Base-by-base conservation (phyloP, 352 stramenopile genomes). In the Peronospora farinosa region DNA sequence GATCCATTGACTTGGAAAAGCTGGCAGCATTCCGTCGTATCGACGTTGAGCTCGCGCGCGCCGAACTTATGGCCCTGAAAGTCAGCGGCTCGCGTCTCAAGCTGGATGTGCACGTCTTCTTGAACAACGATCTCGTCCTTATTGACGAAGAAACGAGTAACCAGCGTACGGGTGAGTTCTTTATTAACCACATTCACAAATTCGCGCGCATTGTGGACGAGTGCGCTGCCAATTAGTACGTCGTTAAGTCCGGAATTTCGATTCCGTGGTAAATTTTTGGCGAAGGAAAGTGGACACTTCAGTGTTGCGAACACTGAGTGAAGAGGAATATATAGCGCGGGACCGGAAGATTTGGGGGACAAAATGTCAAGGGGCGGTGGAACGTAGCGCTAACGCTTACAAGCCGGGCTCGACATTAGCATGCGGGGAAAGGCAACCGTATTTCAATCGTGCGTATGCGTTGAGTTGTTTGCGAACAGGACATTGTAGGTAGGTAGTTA, bases 1-100 rank as follows among this genome's bases (percentile, higher is more conserved):
- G 92, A 6, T 97, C 91, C 39, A 97, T 98, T 64, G 78, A 84
- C 33, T 65, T 98, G 30, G 81, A 79, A 32, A 98, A 98, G 74
- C 78, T 98, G 19, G 88, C 88, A 15, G 71, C 74, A 33, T 98
- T 98, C 74, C 80, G 80, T 28, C 83, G 78, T 43, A 69, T 94
- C 43, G 79, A 88, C 35, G 57, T 78, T 1, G 81, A 88, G 53
- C 57, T 67, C 10, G 74, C 82, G 28, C 79, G 79, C 36, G 69
- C 72, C 8, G 81, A 94, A 64, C 65, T 90, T n/a, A 84, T 94
- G 60, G 68, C 78, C 17, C 65, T 88, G 51, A 92, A 94, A 66
- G 65, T 85, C 36, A 69, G 88, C 43, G 69, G 64, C 52, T 67
- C 63, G 44, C 57, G 65, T 47, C 62, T 81, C 48, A 84, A 84